These are phyloP conservation scores for Abrus pulchellus DNA, from an alignment of 306 rosid species.

Conservation along the genomic window DNA sequence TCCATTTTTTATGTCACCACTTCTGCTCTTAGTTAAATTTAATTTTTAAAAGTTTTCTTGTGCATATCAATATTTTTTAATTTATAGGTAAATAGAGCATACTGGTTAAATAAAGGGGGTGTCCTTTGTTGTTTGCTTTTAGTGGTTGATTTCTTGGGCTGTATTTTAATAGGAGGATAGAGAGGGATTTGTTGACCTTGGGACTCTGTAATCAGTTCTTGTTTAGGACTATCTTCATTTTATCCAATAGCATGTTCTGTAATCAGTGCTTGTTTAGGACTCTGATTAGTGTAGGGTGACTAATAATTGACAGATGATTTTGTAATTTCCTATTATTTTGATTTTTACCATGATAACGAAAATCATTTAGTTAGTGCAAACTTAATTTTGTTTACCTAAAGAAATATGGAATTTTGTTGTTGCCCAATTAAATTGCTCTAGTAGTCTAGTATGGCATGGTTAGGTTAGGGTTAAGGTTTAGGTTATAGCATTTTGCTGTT, in stretches of 20 bases:
- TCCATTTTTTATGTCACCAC: conserved; percentile 23
- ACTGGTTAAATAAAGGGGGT: conserved; percentile 18
- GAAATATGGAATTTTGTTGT: not conserved
- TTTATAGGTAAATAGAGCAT: conserved; percentile 10
- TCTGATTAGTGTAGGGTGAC: not conserved
- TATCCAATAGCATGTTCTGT: not conserved
- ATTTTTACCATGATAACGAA: not conserved
- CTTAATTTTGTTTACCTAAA: conserved; percentile 2
- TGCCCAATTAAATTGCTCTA: not conserved
- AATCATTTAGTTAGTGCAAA: not conserved
- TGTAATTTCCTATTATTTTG: conserved; percentile 15
- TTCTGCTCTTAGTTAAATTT: conserved; percentile 14
- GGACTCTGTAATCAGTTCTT: no score
- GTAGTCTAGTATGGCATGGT: not conserved
- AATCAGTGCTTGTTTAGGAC: conserved; percentile 8
- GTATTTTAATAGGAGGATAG: conserved; percentile 14
- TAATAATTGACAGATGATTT: not conserved
- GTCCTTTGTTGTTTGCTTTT: conserved; percentile 22
- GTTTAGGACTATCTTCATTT: conserved; percentile 10
- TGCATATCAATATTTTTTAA: conserved; percentile 38
- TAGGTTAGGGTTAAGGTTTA: not conserved
- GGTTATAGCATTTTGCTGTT: not conserved
- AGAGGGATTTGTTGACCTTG: not conserved
- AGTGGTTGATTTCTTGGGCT: conserved; percentile 25
- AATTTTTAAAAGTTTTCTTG: conserved; percentile 17